Conservation (phyloP, 164 flowering plant species). For the Magnolia kwangsiensis region DNA sequence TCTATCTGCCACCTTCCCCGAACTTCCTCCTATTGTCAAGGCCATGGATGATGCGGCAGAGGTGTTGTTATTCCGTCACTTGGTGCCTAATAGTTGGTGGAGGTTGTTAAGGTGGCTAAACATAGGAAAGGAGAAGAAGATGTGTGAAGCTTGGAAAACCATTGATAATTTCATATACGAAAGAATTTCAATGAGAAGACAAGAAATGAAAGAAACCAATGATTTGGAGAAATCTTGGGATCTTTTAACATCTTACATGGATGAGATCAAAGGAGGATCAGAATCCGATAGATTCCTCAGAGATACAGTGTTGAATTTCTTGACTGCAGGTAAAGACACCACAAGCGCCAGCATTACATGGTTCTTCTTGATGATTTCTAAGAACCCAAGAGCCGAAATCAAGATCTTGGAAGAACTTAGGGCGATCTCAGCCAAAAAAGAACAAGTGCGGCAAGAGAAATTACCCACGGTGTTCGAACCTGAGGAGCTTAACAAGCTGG, state of each 20-base stretch:
- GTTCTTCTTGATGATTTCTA: slow-evolving; percentile 16
- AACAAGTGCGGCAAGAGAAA: not conserved
- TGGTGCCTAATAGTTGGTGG: slow-evolving; percentile 23
- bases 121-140: slow-evolving; percentile 24
- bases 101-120: slow-evolving; percentile 17
- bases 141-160: slow-evolving; percentile 1
- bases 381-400: not conserved
- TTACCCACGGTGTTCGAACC: not conserved
- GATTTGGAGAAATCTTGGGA: not conserved
- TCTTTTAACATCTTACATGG: slow-evolving; percentile 13
- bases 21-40: slow-evolving; percentile 13
- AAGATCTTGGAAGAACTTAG: not conserved
- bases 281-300: not conserved
- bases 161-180: slow-evolving; percentile 11
- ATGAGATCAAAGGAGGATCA: not conserved
- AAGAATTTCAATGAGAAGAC: slow-evolving; percentile 1
- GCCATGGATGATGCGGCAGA: slow-evolving; percentile 26
- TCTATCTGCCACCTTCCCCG: slow-evolving; percentile 16
- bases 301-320: not conserved
- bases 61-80: slow-evolving; percentile 18
- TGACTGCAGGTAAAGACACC: not conserved
- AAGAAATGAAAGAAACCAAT: not conserved
- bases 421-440: not conserved
- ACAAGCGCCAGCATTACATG: not conserved
- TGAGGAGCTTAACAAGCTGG: slow-evolving; percentile 22